Evolutionary conservation across 2,329 filamentous ascomycete species (phyloP).

Genomic region (Aspergillus candidus): DNA sequence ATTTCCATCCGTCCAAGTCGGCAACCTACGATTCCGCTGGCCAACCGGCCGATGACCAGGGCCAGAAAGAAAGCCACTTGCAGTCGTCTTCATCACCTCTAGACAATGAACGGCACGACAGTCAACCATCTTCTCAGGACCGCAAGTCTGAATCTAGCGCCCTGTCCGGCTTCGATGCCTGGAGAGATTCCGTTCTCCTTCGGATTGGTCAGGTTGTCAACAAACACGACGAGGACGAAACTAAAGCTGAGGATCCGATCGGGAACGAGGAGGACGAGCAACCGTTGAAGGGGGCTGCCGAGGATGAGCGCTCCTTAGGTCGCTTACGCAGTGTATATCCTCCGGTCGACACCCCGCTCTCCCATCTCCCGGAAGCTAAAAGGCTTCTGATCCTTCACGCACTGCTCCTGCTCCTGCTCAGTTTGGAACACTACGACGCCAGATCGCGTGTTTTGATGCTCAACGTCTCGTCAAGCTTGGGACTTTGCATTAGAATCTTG

Average conservation of each 20-base stretch:
- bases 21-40: constrained; percentile 1
- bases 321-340: constrained; percentile 45
- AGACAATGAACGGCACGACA: not conserved
- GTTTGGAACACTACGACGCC: constrained; percentile 69
- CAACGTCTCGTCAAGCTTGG: constrained; percentile 63
- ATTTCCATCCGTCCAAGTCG: constrained; percentile 28
- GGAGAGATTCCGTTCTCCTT: constrained; percentile 65
- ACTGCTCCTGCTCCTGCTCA: constrained; percentile 65
- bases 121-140: constrained; percentile 13
- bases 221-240: constrained; percentile 39
- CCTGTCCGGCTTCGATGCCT: constrained; percentile 69
- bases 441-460: constrained; percentile 68
- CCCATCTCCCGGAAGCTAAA: constrained; percentile 34
- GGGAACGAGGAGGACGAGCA: constrained; percentile 18
- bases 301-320: constrained; percentile 21
- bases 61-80: constrained; percentile 19
- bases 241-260: constrained; percentile 24
- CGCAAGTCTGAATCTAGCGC: constrained; percentile 58
- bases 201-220: constrained; percentile 66
- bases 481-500: constrained; percentile 59
- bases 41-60: constrained; percentile 3
- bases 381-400: constrained; percentile 64
- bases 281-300: constrained; percentile 16
- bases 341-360: constrained; percentile 55
- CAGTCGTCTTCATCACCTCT: constrained; percentile 1